These are phyloP conservation scores for Vigna unguiculata DNA, from an alignment of 306 rosid species.

Conservation along the genomic window DNA sequence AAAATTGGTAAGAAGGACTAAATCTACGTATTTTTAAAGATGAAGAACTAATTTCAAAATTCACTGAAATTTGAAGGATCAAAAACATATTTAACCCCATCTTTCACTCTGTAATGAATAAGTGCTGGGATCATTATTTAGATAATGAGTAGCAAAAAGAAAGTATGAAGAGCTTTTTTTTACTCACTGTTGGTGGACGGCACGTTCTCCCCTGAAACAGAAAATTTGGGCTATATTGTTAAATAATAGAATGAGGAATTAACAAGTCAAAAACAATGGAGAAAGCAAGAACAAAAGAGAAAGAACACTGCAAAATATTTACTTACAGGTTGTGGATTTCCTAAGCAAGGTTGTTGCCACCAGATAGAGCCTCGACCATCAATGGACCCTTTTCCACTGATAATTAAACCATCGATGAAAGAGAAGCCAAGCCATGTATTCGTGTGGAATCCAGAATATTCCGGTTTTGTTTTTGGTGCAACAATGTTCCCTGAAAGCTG, in stretches of 20 bases:
- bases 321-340: constrained; percentile 46
- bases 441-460: constrained; percentile 46
- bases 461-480: constrained; percentile 52
- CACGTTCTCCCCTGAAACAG: constrained; percentile 53
- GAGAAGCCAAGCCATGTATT: constrained; percentile 62
- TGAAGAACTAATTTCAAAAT: no score
- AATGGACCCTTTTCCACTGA: constrained; percentile 51
- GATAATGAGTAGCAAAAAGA: no score
- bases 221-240: background rate
- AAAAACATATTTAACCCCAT: no score
- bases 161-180: constrained; percentile 6
- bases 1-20: no score
- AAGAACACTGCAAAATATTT: background rate
- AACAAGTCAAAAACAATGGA: background rate
- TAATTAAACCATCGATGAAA: constrained; percentile 47
- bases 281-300: background rate
- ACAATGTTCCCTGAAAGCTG: constrained; percentile 58
- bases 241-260: background rate
- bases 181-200: constrained; percentile 62
- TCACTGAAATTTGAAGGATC: no score
- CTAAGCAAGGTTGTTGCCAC: constrained; percentile 60
- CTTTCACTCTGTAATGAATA: no score
- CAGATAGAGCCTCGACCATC: constrained; percentile 61
- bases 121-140: no score
- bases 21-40: no score